Base-by-base conservation (phyloP, 306 rosid genomes). In the Vachellia pachyceras region DNA sequence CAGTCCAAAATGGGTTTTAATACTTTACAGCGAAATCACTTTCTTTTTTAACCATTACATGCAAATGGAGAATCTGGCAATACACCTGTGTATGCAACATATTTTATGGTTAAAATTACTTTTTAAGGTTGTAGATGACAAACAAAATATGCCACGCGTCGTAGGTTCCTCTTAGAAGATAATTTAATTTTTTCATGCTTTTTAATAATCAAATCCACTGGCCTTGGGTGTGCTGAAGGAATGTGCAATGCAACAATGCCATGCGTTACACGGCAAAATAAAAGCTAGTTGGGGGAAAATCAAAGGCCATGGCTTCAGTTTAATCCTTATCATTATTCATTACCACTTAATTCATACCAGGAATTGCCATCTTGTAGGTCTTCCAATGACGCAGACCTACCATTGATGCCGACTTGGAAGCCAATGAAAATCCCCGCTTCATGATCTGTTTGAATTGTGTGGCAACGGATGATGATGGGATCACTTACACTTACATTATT, bases 391-490 rank as follows among this genome's bases (percentile, higher is more conserved):
- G 60, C 52, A 80, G 39, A 44, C 50, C 2, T 71, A 18, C 72
- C 60, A 60, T 69, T 82, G 86, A 82, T 46, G 66, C 44, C 25
- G 68, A 63, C 76, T 60, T 78, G 3, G 7, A 20, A 57, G 67
- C 3, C 63, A 84, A 54, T 23, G 60, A 77, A 72, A 64, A 5
- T n/a, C 35, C 50, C 18, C 14, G n/a, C 55, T 20, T 42, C 74
- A 22, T 33, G 0, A 42, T 42, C 20, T 7, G 47, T 35, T 11
- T n/a, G 5, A 22, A 23, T 69, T 69, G 36, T 12, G 18, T 22
- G n/a, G n/a, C n/a, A n/a, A n/a, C n/a, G n/a, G n/a, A n/a, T n/a
- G n/a, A n/a, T n/a, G n/a, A n/a, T n/a, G n/a, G n/a, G n/a, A n/a
- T n/a, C n/a, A n/a, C n/a, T n/a, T n/a, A n/a, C n/a, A n/a, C n/a